These are phyloP conservation scores for Actinomortierella ambigua DNA, from an alignment of 371 early-diverging fungal genomes.

Conservation along the genomic window DNA sequence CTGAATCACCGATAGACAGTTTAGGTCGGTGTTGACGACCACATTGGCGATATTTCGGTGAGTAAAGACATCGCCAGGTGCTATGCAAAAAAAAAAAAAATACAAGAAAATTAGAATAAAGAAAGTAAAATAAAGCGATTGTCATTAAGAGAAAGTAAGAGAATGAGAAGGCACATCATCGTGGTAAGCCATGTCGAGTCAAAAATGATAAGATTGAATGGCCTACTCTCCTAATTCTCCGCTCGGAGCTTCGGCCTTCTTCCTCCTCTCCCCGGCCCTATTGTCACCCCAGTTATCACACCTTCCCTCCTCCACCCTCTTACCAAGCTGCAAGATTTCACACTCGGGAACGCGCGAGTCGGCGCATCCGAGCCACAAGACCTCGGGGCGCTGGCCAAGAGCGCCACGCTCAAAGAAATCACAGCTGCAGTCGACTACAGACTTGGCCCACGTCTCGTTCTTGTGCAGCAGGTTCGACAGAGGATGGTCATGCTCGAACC, in stretches of 20 bases:
- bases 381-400: constrained; percentile 80
- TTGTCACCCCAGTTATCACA: neutral
- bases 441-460: constrained; percentile 63
- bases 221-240: neutral
- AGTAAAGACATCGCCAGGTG: constrained; percentile 91
- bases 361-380: constrained; percentile 94
- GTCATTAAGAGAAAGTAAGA: constrained; percentile 9
- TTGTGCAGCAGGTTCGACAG: constrained; percentile 32
- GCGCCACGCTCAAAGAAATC: constrained; percentile 66
- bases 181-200: no score
- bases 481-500: constrained; percentile 17
- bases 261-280: neutral
- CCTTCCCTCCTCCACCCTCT: neutral
- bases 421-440: constrained; percentile 44
- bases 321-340: constrained; percentile 57
- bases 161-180: neutral
- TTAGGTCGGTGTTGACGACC: constrained; percentile 78
- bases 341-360: constrained; percentile 91
- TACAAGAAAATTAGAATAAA: constrained; percentile 12
- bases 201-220: neutral
- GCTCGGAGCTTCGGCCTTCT: neutral
- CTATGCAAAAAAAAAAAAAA: constrained; percentile 20
- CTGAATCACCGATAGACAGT: constrained; percentile 85
- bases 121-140: constrained; percentile 2
- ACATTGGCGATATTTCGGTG: constrained; percentile 97